These are phyloP conservation scores for Phytophthora sojae DNA, from an alignment of 352 stramenopile species.

Conservation along the genomic window DNA sequence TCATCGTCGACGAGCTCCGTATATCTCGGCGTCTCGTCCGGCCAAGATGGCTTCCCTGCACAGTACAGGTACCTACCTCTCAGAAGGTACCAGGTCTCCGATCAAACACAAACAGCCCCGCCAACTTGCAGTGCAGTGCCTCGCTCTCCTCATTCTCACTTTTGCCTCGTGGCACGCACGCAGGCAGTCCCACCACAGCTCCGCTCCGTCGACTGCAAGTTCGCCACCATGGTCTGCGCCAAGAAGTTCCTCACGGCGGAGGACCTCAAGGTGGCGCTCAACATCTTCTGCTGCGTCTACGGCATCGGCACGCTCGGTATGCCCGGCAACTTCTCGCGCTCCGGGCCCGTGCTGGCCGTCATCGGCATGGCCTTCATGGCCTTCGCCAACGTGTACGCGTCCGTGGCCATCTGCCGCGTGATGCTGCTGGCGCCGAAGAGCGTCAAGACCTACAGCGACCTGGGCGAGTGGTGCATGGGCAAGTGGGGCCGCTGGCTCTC, in stretches of 20 bases:
- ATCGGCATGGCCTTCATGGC: constrained; percentile 49
- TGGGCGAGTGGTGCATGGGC: constrained; percentile 46
- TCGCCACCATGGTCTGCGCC: too few species aligned
- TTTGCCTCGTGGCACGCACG: too few species aligned
- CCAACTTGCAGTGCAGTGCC: too few species aligned
- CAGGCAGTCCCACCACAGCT: too few species aligned
- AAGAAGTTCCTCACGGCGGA: constrained; percentile 34
- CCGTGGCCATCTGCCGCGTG: constrained; percentile 44
- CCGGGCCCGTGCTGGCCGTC: constrained; percentile 43
- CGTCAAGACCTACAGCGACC: constrained; percentile 48
- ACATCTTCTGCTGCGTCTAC: constrained; percentile 59
- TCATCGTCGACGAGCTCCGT: too few species aligned
- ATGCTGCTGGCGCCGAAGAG: constrained; percentile 40
- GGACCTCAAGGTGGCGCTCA: constrained; percentile 49
- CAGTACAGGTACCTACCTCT: too few species aligned
- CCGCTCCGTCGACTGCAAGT: too few species aligned
- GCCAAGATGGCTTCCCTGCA: too few species aligned
- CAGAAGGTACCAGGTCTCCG: too few species aligned
- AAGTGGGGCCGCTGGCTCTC: constrained; percentile 47
- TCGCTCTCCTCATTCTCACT: too few species aligned
- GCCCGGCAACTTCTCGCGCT: constrained; percentile 56
- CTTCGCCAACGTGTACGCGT: constrained; percentile 51
- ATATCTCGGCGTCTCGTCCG: too few species aligned
- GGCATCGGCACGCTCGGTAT: constrained; percentile 71
- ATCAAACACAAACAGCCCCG: too few species aligned